These are phyloP conservation scores for Xerocomus brunneocitrinus DNA, from an alignment of 768 basidiomycete species.

Conservation along the genomic window DNA sequence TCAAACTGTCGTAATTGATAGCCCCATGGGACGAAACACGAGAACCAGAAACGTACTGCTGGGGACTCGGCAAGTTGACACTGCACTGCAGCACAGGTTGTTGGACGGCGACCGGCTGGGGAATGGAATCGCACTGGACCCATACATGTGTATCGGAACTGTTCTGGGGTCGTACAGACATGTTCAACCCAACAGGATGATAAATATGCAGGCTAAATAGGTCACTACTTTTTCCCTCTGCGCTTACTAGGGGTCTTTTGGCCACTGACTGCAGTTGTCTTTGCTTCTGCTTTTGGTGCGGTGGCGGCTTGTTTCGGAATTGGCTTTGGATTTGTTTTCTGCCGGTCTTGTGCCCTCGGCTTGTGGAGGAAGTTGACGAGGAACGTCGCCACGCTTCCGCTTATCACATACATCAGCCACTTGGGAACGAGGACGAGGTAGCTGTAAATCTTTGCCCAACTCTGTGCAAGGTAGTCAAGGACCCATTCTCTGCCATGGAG, in stretches of 20 bases:
- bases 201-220: neutral
- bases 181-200: neutral
- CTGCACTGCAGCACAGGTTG: neutral
- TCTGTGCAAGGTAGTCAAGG: conserved; percentile 53
- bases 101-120: neutral
- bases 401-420: conserved; percentile 63
- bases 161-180: neutral
- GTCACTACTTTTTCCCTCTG: conserved; percentile 23
- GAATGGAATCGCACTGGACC: neutral
- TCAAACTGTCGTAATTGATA: neutral
- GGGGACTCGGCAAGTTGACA: neutral
- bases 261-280: conserved; percentile 12
- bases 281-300: conserved; percentile 7
- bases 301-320: conserved; percentile 1
- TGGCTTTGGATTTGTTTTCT: conserved; percentile 5
- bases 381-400: conserved; percentile 64
- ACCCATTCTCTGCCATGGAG: conserved; percentile 53
- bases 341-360: conserved; percentile 3
- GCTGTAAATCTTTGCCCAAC: conserved; percentile 49
- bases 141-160: neutral
- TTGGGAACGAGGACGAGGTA: conserved; percentile 54
- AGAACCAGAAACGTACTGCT: neutral
- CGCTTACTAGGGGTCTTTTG: conserved; percentile 26
- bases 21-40: neutral
- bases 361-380: conserved; percentile 63